Evolutionary conservation across 129 eudicot genomes (phyloP).

Genomic region (Centaurea solstitialis): DNA sequence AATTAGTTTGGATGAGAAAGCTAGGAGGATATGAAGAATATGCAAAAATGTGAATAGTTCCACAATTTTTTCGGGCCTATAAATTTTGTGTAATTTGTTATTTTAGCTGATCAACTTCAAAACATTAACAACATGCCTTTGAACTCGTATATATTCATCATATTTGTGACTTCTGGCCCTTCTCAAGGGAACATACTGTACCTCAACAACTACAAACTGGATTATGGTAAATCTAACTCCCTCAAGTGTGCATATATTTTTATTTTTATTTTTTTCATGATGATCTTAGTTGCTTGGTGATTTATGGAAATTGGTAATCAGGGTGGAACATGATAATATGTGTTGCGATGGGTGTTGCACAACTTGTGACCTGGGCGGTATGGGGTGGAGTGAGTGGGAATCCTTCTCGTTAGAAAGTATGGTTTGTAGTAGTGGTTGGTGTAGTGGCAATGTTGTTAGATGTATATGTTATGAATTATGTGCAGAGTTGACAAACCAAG

Average conservation of each 20-base stretch:
- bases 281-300: neutral
- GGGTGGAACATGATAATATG: slow-evolving; percentile 97
- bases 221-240: slow-evolving; percentile 56
- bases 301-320: slow-evolving; percentile 28
- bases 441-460: slow-evolving; percentile 75
- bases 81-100: too few relatives aligned
- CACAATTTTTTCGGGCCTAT: neutral
- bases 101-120: too few relatives aligned
- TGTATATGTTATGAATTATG: too few relatives aligned
- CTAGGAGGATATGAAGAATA: too few relatives aligned
- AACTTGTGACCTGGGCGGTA: slow-evolving; percentile 71
- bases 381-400: slow-evolving; percentile 78
- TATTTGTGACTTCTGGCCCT: too few relatives aligned
- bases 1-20: too few relatives aligned
- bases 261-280: neutral
- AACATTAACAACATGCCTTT: too few relatives aligned
- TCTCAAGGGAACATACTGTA: slow-evolving; percentile 75
- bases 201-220: slow-evolving; percentile 76
- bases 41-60: neutral
- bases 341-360: slow-evolving; percentile 65
- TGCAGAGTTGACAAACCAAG: too few relatives aligned
- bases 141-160: too few relatives aligned
- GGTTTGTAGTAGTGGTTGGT: slow-evolving; percentile 72
- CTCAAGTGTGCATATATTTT: neutral
- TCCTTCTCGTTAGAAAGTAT: slow-evolving; percentile 81